These are phyloP conservation scores for Toxicodendron radicans DNA, from an alignment of 345 rosid genomes.

Conservation along the genomic window DNA sequence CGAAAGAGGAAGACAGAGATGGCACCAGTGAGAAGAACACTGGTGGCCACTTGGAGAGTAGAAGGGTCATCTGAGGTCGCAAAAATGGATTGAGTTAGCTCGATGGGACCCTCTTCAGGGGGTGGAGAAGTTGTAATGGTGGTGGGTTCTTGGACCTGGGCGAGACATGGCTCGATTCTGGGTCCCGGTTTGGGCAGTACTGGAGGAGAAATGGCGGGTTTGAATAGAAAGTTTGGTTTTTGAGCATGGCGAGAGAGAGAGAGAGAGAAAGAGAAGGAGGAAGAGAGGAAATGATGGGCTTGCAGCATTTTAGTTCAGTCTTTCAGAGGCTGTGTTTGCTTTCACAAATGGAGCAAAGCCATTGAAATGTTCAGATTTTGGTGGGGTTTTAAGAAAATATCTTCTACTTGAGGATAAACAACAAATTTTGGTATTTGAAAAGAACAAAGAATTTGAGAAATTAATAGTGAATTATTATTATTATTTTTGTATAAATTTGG, in stretches of 20 bases:
- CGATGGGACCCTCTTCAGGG: conserved; percentile 67
- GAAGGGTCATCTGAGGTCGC: conserved; percentile 78
- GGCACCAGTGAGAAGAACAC: conserved; percentile 84
- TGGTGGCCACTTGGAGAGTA: conserved; percentile 72
- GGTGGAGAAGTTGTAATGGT: conserved; percentile 10
- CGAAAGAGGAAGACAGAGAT: conserved; percentile 88
- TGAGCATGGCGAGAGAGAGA: conserved; percentile 26
- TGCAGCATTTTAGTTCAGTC: conserved; percentile 33
- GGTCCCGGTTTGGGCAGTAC: conserved; percentile 18
- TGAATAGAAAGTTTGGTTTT: conserved; percentile 22
- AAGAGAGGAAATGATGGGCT: conserved; percentile 29
- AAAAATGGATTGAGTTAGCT: conserved; percentile 66
- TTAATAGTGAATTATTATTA: no score
- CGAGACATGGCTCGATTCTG: conserved; percentile 26
- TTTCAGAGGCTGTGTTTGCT: background rate
- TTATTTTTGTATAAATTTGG: no score
- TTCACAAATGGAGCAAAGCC: background rate
- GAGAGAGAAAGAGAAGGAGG: conserved; percentile 24
- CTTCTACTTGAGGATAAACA: background rate
- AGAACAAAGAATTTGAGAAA: no score
- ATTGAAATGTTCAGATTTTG: background rate
- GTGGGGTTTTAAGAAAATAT: conserved; percentile 3
- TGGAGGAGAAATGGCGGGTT: conserved; percentile 27
- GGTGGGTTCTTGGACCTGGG: conserved; percentile 36
- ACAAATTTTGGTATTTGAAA: background rate